Evolutionary conservation across 768 basidiomycete genomes (phyloP).

Genomic region (Suillus fuscotomentosus): DNA sequence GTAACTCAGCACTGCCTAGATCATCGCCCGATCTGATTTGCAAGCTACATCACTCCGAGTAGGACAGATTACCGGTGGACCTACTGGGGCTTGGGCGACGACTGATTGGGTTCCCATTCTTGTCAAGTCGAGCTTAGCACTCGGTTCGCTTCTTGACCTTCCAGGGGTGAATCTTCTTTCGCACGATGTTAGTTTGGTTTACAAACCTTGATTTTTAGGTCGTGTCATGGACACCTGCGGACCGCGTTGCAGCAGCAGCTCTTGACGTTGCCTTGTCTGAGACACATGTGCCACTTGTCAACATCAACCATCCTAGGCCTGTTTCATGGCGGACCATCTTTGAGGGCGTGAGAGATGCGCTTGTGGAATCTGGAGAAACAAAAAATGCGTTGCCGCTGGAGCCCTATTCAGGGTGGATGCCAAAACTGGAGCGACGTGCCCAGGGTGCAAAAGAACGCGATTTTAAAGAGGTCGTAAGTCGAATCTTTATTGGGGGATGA

Average conservation of each 20-base stretch:
- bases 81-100: constrained; percentile 30
- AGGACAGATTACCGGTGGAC: constrained; percentile 31
- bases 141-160: constrained; percentile 20
- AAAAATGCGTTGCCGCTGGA: constrained; percentile 18
- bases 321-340: constrained; percentile 28
- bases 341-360: constrained; percentile 14
- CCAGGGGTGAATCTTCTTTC: constrained; percentile 18
- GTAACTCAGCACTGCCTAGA: constrained; percentile 9
- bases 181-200: neutral
- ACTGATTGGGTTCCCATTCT: constrained; percentile 33
- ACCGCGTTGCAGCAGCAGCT: constrained; percentile 35
- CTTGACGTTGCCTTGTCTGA: constrained; percentile 29
- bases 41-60: constrained; percentile 23
- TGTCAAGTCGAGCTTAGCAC: constrained; percentile 26
- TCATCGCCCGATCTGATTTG: constrained; percentile 19
- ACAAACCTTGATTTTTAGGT: constrained; percentile 22
- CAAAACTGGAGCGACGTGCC: constrained; percentile 20
- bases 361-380: constrained; percentile 10
- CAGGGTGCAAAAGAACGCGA: neutral
- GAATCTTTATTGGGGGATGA: constrained; percentile 31
- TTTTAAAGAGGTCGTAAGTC: constrained; percentile 7
- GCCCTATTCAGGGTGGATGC: constrained; percentile 27
- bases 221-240: constrained; percentile 43
- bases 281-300: constrained; percentile 22
- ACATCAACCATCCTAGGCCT: constrained; percentile 36